These are phyloP conservation scores for Micractinium sp. DNA, from an alignment of 139 green algal species.

Conservation along the genomic window DNA sequence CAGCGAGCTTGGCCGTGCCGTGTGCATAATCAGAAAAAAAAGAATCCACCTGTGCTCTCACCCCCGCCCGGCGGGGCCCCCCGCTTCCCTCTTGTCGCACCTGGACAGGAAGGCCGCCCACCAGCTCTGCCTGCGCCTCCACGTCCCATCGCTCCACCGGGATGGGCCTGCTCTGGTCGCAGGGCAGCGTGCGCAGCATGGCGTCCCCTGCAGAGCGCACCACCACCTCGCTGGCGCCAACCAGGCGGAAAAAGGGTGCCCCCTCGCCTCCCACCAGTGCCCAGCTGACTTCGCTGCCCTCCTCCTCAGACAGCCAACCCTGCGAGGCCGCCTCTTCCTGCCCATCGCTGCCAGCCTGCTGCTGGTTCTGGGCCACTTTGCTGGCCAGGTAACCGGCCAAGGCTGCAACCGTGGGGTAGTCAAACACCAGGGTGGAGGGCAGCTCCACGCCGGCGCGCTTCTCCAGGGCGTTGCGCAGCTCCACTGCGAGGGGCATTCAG, in stretches of 20 bases:
- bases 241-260: neutral
- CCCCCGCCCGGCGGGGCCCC: too few species aligned
- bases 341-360: neutral
- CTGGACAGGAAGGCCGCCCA: conserved; percentile 31
- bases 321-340: neutral
- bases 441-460: conserved; percentile 41
- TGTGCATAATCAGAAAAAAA: too few species aligned
- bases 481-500: conserved; percentile 1
- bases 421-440: conserved; percentile 64
- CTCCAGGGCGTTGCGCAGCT: conserved; percentile 48
- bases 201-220: conserved; percentile 7
- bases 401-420: conserved; percentile 62
- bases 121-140: conserved; percentile 30
- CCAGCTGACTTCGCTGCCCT: conserved; percentile 9
- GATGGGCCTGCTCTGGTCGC: conserved; percentile 42
- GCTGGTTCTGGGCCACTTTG: conserved; percentile 9
- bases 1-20: too few species aligned
- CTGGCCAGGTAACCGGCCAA: conserved; percentile 46
- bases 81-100: conserved; percentile 39
- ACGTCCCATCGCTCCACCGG: conserved; percentile 64
- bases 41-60: too few species aligned
- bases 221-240: conserved; percentile 26
- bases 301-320: conserved; percentile 16
- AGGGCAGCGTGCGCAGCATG: neutral
- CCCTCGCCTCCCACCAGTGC: neutral